Conservation (phyloP, 305 asterid genomes). For the Fraxinus greggii region DNA sequence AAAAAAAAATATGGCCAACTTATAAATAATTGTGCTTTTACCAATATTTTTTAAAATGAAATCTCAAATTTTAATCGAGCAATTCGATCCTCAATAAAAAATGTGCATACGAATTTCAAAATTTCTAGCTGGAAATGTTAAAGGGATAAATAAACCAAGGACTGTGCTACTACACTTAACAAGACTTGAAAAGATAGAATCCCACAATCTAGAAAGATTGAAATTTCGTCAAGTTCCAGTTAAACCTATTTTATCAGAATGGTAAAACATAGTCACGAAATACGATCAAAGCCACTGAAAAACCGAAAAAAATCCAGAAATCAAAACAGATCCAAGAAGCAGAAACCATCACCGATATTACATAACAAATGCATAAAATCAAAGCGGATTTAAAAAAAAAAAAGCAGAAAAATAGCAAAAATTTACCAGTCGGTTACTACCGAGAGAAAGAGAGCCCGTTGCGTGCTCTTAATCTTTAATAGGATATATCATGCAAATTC, state of each 20-base stretch:
- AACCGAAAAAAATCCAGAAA: not conserved
- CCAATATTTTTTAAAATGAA: too few species aligned
- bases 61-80: too few species aligned
- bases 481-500: conserved; percentile 27
- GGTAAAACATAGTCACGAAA: not conserved
- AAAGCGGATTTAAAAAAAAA: not conserved
- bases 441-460: not conserved
- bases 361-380: not conserved
- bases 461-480: not conserved
- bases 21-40: too few species aligned
- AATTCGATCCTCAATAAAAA: too few species aligned
- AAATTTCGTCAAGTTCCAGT: not conserved
- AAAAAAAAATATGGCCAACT: too few species aligned
- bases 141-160: too few species aligned
- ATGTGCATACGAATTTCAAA: too few species aligned
- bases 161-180: too few species aligned
- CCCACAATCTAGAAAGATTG: too few species aligned
- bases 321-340: not conserved
- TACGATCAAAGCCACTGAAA: not conserved
- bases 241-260: not conserved
- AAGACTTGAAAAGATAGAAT: too few species aligned
- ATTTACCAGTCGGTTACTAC: not conserved
- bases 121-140: too few species aligned
- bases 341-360: not conserved
- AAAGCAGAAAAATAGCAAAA: not conserved